Conservation (phyloP, 768 basidiomycete genomes). For the Tricholoma flavovirens region DNA sequence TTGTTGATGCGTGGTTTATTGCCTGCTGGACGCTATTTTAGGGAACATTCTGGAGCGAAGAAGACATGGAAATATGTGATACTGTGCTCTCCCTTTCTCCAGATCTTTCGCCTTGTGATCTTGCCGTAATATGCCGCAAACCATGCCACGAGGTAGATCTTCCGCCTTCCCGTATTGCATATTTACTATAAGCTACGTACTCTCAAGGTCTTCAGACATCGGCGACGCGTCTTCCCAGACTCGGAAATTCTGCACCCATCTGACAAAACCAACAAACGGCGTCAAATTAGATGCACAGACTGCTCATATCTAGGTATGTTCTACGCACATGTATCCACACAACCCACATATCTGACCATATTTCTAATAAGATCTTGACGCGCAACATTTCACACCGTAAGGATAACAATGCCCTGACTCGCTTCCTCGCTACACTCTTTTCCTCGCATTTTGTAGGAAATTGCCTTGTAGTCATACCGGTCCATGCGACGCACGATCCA, state of each 20-base stretch:
- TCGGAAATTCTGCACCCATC: conserved; percentile 1
- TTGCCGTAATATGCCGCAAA: conserved; percentile 49
- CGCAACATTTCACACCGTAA: conserved; percentile 23
- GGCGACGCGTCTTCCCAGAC: conserved; percentile 18
- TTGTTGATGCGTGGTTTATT: background rate
- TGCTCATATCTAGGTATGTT: conserved; percentile 10
- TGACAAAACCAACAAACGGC: conserved; percentile 4
- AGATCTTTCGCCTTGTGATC: conserved; percentile 45
- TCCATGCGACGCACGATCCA: conserved; percentile 36
- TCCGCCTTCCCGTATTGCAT: background rate
- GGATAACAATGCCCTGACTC: background rate
- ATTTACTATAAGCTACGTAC: background rate
- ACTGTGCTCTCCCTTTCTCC: conserved; percentile 37
- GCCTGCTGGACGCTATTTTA: conserved; percentile 7
- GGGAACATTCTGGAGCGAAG: conserved; percentile 30
- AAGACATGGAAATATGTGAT: conserved; percentile 34
- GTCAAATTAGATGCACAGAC: background rate
- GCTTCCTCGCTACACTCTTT: background rate
- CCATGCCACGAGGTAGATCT: conserved; percentile 54
- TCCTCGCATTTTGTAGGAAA: conserved; percentile 25
- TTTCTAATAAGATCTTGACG: conserved; percentile 10
- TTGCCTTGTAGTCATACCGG: conserved; percentile 54
- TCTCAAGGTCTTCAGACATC: conserved; percentile 23
- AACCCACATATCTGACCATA: background rate
- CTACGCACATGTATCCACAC: background rate